Percentiles rank a stretch among this genome's conserved stretches.
These are phyloP conservation scores for Lophium mytilinum DNA, from an alignment of 495 filamentous ascomycete species.

Conservation along the genomic window DNA sequence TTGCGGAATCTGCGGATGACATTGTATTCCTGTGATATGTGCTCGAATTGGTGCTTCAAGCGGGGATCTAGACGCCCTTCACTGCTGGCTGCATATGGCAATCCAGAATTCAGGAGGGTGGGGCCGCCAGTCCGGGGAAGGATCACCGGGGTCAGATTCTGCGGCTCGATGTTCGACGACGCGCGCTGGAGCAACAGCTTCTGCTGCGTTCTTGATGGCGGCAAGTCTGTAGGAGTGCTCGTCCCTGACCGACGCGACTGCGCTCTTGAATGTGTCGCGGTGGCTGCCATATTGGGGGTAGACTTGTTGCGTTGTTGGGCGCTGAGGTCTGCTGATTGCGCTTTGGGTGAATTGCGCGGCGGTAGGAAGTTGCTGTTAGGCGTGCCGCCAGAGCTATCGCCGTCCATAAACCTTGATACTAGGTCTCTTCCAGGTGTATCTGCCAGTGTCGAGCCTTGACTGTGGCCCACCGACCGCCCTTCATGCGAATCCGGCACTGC, in stretches of 20 bases:
- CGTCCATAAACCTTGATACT: slow-evolving; percentile 32
- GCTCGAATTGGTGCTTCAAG: slow-evolving; percentile 49
- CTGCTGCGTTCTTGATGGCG: slow-evolving; percentile 59
- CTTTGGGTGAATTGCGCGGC: slow-evolving; percentile 17
- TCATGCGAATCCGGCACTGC: slow-evolving; percentile 39
- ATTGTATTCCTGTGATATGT: slow-evolving; percentile 56
- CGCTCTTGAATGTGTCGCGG: slow-evolving; percentile 1
- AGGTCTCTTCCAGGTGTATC: slow-evolving; percentile 34
- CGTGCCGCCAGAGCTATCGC: slow-evolving; percentile 23
- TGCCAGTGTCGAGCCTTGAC: slow-evolving; percentile 33
- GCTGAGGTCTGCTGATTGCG: slow-evolving; percentile 11
- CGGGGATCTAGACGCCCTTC: slow-evolving; percentile 36
- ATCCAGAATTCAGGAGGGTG: slow-evolving; percentile 30
- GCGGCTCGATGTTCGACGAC: slow-evolving; percentile 54
- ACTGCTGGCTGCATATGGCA: slow-evolving; percentile 34
- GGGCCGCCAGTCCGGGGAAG: slow-evolving; percentile 32
- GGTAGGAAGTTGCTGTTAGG: slow-evolving; percentile 27
- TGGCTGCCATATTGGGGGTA: slow-evolving; percentile 22
- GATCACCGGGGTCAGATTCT: slow-evolving; percentile 36
- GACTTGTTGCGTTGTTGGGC: slow-evolving; percentile 22
- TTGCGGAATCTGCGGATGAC: slow-evolving; percentile 62
- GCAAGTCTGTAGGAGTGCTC: slow-evolving; percentile 32
- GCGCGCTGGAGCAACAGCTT: slow-evolving; percentile 64
- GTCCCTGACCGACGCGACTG: slow-evolving; percentile 20
- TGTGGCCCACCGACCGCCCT: slow-evolving; percentile 32